Evolutionary conservation across 179 eudicot species (phyloP).

Genomic region (Nepenthes alata): DNA sequence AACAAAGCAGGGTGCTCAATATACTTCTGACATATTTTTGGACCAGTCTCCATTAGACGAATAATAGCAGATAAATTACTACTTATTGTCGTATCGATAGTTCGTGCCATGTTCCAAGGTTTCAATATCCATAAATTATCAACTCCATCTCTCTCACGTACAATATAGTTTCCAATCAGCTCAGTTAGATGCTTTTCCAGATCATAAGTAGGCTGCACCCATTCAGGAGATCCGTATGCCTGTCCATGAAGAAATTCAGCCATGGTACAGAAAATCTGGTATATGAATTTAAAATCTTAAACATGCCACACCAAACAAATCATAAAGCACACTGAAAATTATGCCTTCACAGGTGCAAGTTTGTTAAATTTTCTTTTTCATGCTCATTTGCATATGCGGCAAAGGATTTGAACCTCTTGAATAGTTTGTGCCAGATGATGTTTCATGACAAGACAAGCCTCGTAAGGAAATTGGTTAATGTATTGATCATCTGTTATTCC

Average conservation of each 20-base stretch:
- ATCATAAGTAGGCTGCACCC: conserved; percentile 96
- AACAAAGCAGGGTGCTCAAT: conserved; percentile 89
- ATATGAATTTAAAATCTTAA: no score
- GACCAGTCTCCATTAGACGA: conserved; percentile 99
- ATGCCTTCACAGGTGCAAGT: not conserved
- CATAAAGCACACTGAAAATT: not conserved
- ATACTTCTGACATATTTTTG: conserved; percentile 94
- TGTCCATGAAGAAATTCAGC: conserved; percentile 13
- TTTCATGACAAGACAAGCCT: conserved; percentile 97
- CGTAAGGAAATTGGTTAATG: conserved; percentile 86
- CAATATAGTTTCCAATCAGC: conserved; percentile 70
- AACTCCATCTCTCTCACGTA: conserved; percentile 52
- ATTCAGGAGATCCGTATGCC: conserved; percentile 80
- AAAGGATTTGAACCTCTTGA: conserved; percentile 47
- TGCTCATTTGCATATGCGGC: not conserved
- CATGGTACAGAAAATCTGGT: conserved; percentile 2
- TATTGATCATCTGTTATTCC: conserved; percentile 80
- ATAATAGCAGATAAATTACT: conserved; percentile 75
- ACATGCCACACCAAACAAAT: no score
- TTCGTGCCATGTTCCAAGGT: conserved; percentile 99
- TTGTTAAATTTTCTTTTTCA: no score
- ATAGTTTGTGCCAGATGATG: conserved; percentile 91
- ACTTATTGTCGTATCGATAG: conserved; percentile 84
- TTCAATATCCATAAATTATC: conserved; percentile 94
- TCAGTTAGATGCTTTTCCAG: conserved; percentile 74